These are phyloP conservation scores for Diplogelasinospora grovesii DNA, from an alignment of 495 filamentous ascomycete genomes.

Conservation along the genomic window DNA sequence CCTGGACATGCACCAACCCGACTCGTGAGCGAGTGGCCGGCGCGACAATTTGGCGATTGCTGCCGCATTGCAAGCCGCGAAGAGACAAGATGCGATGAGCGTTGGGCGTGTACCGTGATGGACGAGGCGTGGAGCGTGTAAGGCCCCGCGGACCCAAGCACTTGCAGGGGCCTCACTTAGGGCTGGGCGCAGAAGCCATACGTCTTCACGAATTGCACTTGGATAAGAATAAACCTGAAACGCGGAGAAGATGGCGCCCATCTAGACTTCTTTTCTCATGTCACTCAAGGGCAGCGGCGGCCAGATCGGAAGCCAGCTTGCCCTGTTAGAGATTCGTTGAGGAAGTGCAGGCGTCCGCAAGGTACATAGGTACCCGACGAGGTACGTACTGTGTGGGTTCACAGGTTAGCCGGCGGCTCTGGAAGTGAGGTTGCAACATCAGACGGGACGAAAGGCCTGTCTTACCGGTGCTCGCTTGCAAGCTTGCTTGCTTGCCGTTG, in stretches of 20 bases:
- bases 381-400: constrained; percentile 8
- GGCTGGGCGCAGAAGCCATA: constrained; percentile 21
- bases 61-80: constrained; percentile 1
- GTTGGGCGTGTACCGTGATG: constrained; percentile 2
- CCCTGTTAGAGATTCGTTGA: constrained; percentile 6
- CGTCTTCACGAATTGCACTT: constrained; percentile 13
- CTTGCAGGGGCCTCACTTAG: constrained; percentile 4
- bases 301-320: constrained; percentile 7
- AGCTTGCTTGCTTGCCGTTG: no score
- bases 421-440: constrained; percentile 7
- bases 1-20: constrained; percentile 26
- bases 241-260: constrained; percentile 28
- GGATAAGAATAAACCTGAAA: constrained; percentile 37
- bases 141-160: background rate
- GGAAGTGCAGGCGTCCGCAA: constrained; percentile 5
- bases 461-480: no score
- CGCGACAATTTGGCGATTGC: constrained; percentile 14
- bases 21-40: constrained; percentile 13
- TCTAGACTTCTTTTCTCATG: constrained; percentile 11
- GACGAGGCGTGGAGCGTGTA: constrained; percentile 5
- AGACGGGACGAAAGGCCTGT: constrained; percentile 2
- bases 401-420: constrained; percentile 19
- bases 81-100: background rate
- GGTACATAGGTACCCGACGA: constrained; percentile 6
- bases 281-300: constrained; percentile 12